These are phyloP conservation scores for Chalciporus sphaerocephalus DNA, from an alignment of 768 basidiomycete genomes.

Conservation along the genomic window DNA sequence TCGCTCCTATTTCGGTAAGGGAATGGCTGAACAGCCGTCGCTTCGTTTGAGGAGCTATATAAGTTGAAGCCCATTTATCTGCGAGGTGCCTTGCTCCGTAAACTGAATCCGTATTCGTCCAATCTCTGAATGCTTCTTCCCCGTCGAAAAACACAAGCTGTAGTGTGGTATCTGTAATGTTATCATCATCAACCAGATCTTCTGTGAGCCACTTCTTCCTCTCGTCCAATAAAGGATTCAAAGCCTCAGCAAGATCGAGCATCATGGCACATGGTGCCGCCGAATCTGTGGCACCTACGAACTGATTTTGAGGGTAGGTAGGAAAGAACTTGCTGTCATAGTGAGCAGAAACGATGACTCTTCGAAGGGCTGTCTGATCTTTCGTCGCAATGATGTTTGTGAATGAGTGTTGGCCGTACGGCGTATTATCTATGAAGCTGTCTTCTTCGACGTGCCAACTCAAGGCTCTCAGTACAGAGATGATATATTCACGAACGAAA, in stretches of 20 bases:
- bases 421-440: constrained; percentile 72
- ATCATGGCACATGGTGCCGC: constrained; percentile 94
- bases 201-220: constrained; percentile 52
- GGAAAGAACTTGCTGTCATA: constrained; percentile 90
- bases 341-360: constrained; percentile 87
- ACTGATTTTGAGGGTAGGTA: constrained; percentile 73
- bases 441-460: constrained; percentile 90
- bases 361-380: constrained; percentile 75
- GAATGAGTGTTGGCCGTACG: constrained; percentile 74
- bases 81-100: constrained; percentile 97
- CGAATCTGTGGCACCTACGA: constrained; percentile 95
- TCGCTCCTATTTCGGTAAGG: constrained; percentile 63
- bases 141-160: constrained; percentile 97
- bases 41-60: constrained; percentile 55
- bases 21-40: constrained; percentile 52
- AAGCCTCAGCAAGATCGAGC: constrained; percentile 83
- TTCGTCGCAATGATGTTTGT: constrained; percentile 95
- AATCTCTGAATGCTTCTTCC: constrained; percentile 90
- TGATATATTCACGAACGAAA: constrained; percentile 76
- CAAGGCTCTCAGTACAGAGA: constrained; percentile 61
- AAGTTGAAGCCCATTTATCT: constrained; percentile 72
- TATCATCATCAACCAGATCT: constrained; percentile 65
- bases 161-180: constrained; percentile 76
- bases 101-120: constrained; percentile 86
- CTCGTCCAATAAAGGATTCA: constrained; percentile 67